These are phyloP conservation scores for Aspergillus thermomutatus DNA, from an alignment of 2,329 filamentous ascomycete genomes.

Conservation along the genomic window DNA sequence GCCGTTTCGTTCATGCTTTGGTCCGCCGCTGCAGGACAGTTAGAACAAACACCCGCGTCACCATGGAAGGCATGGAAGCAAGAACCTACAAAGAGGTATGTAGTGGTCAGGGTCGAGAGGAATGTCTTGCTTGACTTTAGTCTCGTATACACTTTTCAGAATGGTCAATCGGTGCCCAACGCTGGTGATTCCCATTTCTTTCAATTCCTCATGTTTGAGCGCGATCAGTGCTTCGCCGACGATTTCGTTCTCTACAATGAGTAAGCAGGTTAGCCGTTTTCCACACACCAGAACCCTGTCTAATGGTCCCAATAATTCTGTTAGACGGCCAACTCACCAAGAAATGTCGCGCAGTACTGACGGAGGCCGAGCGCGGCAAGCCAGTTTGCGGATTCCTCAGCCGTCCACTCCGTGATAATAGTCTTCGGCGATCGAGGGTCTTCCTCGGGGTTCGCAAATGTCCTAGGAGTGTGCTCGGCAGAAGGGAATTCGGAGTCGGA, in stretches of 20 bases:
- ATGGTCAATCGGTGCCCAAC: conserved; percentile 94
- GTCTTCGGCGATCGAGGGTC: conserved; percentile 53
- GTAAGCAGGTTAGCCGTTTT: background rate
- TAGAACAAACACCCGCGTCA: conserved; percentile 8
- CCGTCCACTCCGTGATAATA: conserved; percentile 61
- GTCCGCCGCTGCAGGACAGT: conserved; percentile 68
- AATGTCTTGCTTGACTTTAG: conserved; percentile 90
- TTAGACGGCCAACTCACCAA: conserved; percentile 60
- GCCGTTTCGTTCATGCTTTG: conserved; percentile 82
- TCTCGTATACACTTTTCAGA: conserved; percentile 91
- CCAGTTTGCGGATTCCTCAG: conserved; percentile 87
- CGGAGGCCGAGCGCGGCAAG: conserved; percentile 73
- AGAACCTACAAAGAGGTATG: conserved; percentile 75
- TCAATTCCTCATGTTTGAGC: conserved; percentile 86
- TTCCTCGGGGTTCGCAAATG: conserved; percentile 52
- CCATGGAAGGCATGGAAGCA: conserved; percentile 6
- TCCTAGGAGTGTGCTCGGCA: conserved; percentile 61
- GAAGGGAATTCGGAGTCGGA: conserved; percentile 58
- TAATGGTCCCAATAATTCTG: conserved; percentile 5
- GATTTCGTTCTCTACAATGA: conserved; percentile 76
- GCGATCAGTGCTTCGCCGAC: conserved; percentile 87
- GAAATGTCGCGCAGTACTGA: conserved; percentile 78
- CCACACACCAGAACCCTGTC: background rate
- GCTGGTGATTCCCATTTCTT: conserved; percentile 89
- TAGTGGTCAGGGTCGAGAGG: conserved; percentile 92